These are phyloP conservation scores for Fusarium acutatum DNA, from an alignment of 2,329 filamentous ascomycete species.

Conservation along the genomic window DNA sequence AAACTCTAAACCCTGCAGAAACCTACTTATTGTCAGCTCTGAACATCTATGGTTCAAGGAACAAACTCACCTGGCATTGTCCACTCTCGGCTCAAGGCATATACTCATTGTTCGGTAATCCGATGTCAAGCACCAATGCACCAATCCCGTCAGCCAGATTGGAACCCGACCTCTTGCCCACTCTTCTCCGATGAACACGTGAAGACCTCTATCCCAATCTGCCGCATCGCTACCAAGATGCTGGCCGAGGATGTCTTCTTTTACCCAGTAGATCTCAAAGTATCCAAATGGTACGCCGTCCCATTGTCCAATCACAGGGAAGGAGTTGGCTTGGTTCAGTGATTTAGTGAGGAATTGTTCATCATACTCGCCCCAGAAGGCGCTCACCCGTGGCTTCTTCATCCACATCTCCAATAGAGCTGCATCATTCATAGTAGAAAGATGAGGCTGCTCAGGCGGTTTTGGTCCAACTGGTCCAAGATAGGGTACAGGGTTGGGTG, in stretches of 20 bases:
- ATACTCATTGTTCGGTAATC: constrained; percentile 85
- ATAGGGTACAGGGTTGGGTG: constrained; percentile 69
- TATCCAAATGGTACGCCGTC: constrained; percentile 96
- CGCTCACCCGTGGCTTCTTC: constrained; percentile 81
- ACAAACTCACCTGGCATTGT: constrained; percentile 80
- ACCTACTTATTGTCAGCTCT: constrained; percentile 35
- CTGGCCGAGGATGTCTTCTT: constrained; percentile 82
- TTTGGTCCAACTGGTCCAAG: constrained; percentile 63
- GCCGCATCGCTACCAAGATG: constrained; percentile 71
- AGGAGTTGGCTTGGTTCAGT: constrained; percentile 76
- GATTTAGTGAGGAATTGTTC: constrained; percentile 72
- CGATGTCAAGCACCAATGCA: constrained; percentile 84
- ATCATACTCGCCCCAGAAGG: constrained; percentile 82
- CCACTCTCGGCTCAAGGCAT: constrained; percentile 87
- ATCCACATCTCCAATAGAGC: constrained; percentile 85
- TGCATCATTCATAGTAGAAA: constrained; percentile 59
- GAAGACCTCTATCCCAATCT: constrained; percentile 89
- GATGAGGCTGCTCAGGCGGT: constrained; percentile 51
- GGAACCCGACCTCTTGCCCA: constrained; percentile 86
- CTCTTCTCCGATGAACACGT: constrained; percentile 90
- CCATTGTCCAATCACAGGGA: constrained; percentile 93
- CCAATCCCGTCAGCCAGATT: constrained; percentile 83
- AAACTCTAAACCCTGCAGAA: constrained; percentile 70
- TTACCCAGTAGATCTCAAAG: constrained; percentile 98
- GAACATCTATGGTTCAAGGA: neutral